phyloP scores from a whole-genome alignment of 176 grass and related monocot genomes.

The Carex cristatella region DNA sequence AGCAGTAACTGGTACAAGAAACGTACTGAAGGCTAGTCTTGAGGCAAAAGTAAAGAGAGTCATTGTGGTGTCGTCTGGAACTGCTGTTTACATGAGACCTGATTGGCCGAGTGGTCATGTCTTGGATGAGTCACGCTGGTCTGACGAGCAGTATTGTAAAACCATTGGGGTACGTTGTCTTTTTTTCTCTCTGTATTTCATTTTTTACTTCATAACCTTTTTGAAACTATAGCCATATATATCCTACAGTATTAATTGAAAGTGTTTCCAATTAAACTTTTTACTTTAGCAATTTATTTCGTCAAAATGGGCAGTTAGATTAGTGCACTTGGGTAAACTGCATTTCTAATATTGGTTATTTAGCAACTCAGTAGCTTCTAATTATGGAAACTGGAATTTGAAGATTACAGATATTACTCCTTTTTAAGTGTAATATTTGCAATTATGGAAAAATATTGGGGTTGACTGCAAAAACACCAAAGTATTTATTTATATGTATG shows the following conservation, averaged over 20 bases:
- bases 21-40: constrained; percentile 45
- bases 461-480: not conserved
- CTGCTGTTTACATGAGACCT: constrained; percentile 37
- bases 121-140: constrained; percentile 60
- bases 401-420: not conserved
- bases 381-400: not conserved
- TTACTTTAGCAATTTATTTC: not conserved
- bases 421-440: not conserved
- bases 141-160: constrained; percentile 50
- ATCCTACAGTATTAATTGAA: not conserved
- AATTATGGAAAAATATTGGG: not conserved
- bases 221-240: not conserved
- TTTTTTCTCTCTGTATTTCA: not conserved
- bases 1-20: constrained; percentile 49
- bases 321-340: not conserved
- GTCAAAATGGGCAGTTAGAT: not conserved
- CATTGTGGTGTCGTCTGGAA: constrained; percentile 49
- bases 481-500: not conserved
- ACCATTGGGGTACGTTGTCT: constrained; percentile 27
- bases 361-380: not conserved
- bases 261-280: not conserved
- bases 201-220: not conserved
- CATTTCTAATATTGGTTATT: not conserved
- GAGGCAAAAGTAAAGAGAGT: constrained; percentile 41
- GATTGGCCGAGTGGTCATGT: constrained; percentile 34